Conservation (phyloP, 345 rosid genomes). For the Hibiscus trionum region DNA sequence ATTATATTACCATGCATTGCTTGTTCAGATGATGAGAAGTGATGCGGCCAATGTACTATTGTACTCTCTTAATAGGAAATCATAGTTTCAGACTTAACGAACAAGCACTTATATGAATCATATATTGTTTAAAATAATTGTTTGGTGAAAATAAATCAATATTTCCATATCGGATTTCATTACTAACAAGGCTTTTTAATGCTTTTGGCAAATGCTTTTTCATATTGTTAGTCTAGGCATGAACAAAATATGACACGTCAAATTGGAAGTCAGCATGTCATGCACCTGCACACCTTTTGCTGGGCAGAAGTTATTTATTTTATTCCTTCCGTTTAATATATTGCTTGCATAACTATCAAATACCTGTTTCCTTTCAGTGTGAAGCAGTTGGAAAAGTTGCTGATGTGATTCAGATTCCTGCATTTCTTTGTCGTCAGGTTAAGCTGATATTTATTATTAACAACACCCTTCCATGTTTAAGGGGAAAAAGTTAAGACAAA, state of each 20-base stretch:
- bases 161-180: not conserved
- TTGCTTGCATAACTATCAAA: not conserved
- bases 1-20: not conserved
- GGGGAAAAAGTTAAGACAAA: not conserved
- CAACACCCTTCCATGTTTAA: not conserved
- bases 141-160: not conserved
- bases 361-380: slow-evolving; percentile 42
- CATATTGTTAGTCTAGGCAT: not conserved
- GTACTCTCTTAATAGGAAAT: not conserved
- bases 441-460: slow-evolving; percentile 6
- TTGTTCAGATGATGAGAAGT: no score
- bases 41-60: not conserved
- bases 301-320: not conserved
- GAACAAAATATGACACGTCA: not conserved
- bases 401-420: slow-evolving; percentile 95
- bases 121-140: not conserved
- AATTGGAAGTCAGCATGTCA: not conserved
- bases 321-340: not conserved
- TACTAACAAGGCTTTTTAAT: not conserved
- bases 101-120: not conserved
- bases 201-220: not conserved
- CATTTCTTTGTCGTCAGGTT: slow-evolving; percentile 96
- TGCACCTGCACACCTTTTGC: not conserved
- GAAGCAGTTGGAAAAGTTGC: slow-evolving; percentile 80
- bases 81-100: not conserved